Evolutionary conservation across 371 early-diverging fungal genomes (phyloP), one percentile per base, ranked within the genome.

Genomic region (Choanephora cucurbitarum): DNA sequence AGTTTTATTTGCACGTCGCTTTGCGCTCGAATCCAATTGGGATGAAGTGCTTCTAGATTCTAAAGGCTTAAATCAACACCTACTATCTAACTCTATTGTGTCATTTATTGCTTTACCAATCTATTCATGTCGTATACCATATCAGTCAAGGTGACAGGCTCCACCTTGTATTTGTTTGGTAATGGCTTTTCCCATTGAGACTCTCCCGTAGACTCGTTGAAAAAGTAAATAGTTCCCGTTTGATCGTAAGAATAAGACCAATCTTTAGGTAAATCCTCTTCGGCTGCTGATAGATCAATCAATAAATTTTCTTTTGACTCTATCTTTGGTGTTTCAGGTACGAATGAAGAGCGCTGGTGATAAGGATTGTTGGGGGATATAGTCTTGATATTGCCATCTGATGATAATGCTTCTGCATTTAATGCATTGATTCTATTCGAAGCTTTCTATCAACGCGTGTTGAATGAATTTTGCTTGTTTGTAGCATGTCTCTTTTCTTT

Each of bases 211-310:
- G 57, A 45, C 13, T 65, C 68, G 33, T 75, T 75, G 51, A 80
- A 80, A 45, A 73, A 80, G 54, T 80, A 80, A 40, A 64, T 66
- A 14, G 72, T 62, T 0, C 77, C 80, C 17, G 60, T 65, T 6
- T 73, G 65, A 47, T 78, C 79, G 55, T 68, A 68, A 11, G 72
- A 66, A 47, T 57, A 52, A 28, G 58, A 52, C 72, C 72, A 72
- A 19, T 66, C 72, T 13, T 48, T 45, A 7, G 72, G 69, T 22
- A 72, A 37, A 9, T 39, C 24, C 4, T 41, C 33, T 41, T 32
- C 31, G 10, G 55, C 49, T 0, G 60, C 49, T 6, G 55, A 54
- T 17, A 49, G 34, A 43, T 60, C 60, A 10, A 60, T 43, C 23
- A 60, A 43, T 13, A 60, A 15, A 21, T 33, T 24, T 0, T 28